Conservation (phyloP, 1,284 basidiomycete species). For the Fomitopsis schrenkii region DNA sequence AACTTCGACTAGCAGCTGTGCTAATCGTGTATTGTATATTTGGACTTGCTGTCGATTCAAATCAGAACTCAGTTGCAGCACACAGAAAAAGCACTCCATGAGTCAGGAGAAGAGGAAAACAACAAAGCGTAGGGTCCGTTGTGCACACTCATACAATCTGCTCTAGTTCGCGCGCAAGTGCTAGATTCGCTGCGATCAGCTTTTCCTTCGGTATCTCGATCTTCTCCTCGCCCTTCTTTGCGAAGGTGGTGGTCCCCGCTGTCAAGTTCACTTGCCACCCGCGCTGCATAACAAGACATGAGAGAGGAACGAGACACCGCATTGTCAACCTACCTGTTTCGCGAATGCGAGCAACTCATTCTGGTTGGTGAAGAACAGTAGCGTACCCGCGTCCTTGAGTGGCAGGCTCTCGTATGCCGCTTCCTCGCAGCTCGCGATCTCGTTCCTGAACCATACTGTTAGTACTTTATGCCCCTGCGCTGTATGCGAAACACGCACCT, state of each 20-base stretch:
- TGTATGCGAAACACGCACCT: constrained; percentile 39
- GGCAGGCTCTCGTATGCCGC: constrained; percentile 86
- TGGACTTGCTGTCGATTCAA: constrained; percentile 12
- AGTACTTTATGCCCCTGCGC: not conserved
- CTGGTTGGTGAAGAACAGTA: constrained; percentile 83
- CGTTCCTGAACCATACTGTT: constrained; percentile 53
- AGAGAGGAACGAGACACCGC: not conserved
- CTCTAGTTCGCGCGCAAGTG: constrained; percentile 82
- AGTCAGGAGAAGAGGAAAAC: not conserved
- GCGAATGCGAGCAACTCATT: constrained; percentile 79
- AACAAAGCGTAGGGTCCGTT: constrained; percentile 13
- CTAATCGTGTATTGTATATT: constrained; percentile 18
- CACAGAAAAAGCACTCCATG: not conserved
- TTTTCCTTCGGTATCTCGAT: constrained; percentile 80
- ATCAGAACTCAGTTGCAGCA: not conserved
- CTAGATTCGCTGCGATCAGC: constrained; percentile 70
- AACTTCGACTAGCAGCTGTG: constrained; percentile 69
- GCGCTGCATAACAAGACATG: constrained; percentile 39
- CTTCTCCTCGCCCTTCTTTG: constrained; percentile 71
- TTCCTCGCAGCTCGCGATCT: constrained; percentile 93
- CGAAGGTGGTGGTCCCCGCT: constrained; percentile 56
- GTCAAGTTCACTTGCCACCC: constrained; percentile 71
- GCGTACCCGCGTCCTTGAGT: constrained; percentile 81
- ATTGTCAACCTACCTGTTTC: constrained; percentile 48
- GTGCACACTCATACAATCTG: constrained; percentile 70